Evolutionary conservation across 805 yeast genomes (phyloP).

Genomic region (Sporopachydermia lactativora): DNA sequence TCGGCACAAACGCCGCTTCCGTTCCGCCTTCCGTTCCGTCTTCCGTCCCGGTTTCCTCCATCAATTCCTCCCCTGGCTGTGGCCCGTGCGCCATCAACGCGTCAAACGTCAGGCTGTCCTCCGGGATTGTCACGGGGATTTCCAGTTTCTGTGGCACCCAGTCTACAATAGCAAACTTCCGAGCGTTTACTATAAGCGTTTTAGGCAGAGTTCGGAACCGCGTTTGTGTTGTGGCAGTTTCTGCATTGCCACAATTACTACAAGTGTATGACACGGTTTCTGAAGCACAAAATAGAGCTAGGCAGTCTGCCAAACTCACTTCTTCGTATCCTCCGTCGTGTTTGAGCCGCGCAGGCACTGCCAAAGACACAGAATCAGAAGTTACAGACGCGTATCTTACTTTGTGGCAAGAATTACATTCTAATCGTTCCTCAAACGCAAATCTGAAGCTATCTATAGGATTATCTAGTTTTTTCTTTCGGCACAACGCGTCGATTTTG

Average conservation of each 20-base stretch:
- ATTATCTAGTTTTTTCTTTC: slow-evolving; percentile 14
- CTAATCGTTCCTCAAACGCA: slow-evolving; percentile 46
- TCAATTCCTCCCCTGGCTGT: slow-evolving; percentile 24
- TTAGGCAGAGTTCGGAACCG: slow-evolving; percentile 55
- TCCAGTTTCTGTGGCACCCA: slow-evolving; percentile 84
- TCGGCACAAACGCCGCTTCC: slow-evolving; percentile 31
- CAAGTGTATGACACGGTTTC: slow-evolving; percentile 56
- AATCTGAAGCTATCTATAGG: slow-evolving; percentile 53
- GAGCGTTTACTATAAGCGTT: slow-evolving; percentile 56
- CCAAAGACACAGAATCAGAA: slow-evolving; percentile 51
- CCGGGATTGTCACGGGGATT: slow-evolving; percentile 48
- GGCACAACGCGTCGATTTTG: slow-evolving; percentile 37
- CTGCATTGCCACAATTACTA: slow-evolving; percentile 30
- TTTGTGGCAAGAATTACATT: slow-evolving; percentile 40
- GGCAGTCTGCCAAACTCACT: slow-evolving; percentile 34
- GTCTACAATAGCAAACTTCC: slow-evolving; percentile 69
- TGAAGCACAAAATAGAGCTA: slow-evolving; percentile 28
- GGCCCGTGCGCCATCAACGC: slow-evolving; percentile 27
- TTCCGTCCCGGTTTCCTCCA: slow-evolving; percentile 24
- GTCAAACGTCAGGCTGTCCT: slow-evolving; percentile 30
- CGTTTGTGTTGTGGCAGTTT: slow-evolving; percentile 21
- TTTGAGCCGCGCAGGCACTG: slow-evolving; percentile 31
- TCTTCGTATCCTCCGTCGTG: slow-evolving; percentile 33
- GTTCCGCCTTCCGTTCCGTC: slow-evolving; percentile 8
- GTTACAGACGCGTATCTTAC: slow-evolving; percentile 44